Evolutionary conservation across 306 rosid genomes (phyloP).

Genomic region (Potentilla sterilis): DNA sequence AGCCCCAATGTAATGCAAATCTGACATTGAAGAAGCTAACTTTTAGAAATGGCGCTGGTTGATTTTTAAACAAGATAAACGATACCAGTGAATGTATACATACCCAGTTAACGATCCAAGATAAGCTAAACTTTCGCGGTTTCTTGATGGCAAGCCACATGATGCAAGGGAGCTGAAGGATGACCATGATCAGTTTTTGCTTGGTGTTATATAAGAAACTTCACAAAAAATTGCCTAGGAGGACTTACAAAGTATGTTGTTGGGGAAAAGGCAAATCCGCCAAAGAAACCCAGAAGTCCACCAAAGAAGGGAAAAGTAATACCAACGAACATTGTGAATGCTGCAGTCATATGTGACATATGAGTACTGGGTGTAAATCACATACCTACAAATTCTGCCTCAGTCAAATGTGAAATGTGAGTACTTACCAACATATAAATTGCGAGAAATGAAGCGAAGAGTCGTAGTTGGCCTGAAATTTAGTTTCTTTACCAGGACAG

Average conservation of each 20-base stretch:
- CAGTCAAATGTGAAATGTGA: no score
- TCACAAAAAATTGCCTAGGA: neutral
- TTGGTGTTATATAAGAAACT: neutral
- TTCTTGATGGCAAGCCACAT: constrained; percentile 71
- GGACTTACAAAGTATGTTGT: constrained; percentile 69
- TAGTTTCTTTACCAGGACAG: constrained; percentile 47
- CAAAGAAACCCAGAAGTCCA: constrained; percentile 63
- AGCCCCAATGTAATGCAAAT: constrained; percentile 56
- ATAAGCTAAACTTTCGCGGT: constrained; percentile 51
- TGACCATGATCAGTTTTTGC: neutral
- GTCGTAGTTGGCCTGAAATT: constrained; percentile 41
- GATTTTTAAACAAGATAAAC: neutral
- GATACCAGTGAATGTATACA: constrained; percentile 16
- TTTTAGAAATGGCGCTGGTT: neutral
- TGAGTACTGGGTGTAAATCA: neutral
- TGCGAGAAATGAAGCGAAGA: constrained; percentile 52
- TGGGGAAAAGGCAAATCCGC: constrained; percentile 84
- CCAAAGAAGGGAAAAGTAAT: constrained; percentile 77
- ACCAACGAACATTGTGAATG: constrained; percentile 66
- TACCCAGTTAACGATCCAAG: constrained; percentile 82
- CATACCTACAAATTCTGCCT: neutral
- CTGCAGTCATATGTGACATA: constrained; percentile 31
- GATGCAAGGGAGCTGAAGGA: constrained; percentile 65
- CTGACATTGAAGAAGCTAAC: constrained; percentile 33
- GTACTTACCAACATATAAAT: constrained; percentile 59